Conservation (phyloP, 768 basidiomycete genomes). For the Xerocomus potaroensis region DNA sequence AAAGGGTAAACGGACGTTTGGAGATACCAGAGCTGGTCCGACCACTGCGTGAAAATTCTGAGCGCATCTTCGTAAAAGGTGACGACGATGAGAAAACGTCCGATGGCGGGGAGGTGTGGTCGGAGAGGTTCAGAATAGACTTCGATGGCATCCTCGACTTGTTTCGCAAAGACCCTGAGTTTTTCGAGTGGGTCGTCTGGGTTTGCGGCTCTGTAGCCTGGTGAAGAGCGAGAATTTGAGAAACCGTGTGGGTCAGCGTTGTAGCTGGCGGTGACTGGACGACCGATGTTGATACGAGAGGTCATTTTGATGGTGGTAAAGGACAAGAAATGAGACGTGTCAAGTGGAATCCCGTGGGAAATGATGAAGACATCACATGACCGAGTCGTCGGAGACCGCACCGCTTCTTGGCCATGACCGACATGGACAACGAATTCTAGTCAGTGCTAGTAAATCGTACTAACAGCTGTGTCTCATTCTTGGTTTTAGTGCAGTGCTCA, state of each 20-base stretch:
- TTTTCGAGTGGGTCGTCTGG: conserved; percentile 81
- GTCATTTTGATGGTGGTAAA: conserved; percentile 49
- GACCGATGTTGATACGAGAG: conserved; percentile 78
- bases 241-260: conserved; percentile 77
- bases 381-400: not conserved
- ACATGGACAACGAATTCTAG: too few relatives aligned
- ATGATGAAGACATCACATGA: conserved; percentile 21
- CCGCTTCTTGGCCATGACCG: not conserved
- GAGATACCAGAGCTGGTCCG: conserved; percentile 97
- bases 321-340: conserved; percentile 19
- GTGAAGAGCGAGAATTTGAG: conserved; percentile 62
- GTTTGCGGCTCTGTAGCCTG: conserved; percentile 75
- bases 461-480: conserved; percentile 4
- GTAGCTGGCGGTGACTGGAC: conserved; percentile 58
- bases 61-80: conserved; percentile 98
- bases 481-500: conserved; percentile 55
- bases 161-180: conserved; percentile 61
- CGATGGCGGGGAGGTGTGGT: conserved; percentile 91
- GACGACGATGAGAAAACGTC: conserved; percentile 94
- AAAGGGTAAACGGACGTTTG: conserved; percentile 64
- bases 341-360: conserved; percentile 21
- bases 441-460: too few relatives aligned
- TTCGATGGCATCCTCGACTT: conserved; percentile 90
- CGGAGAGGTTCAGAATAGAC: conserved; percentile 89
- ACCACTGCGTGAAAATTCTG: conserved; percentile 91